Base-by-base conservation (phyloP, 345 rosid genomes). In the Syzygium aqueum region DNA sequence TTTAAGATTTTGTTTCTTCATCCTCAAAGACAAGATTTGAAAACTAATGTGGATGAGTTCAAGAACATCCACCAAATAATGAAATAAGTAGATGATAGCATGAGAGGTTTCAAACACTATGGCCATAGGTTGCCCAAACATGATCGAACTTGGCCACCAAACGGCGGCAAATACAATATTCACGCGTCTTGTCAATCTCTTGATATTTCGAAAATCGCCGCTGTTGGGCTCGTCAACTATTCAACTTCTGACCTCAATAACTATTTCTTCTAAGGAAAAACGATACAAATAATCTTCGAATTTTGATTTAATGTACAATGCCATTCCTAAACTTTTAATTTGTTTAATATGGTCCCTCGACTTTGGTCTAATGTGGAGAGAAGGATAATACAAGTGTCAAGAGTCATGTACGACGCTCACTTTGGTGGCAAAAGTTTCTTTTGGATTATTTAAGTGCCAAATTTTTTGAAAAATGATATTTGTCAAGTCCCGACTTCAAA, bases 271-370 rank as follows among this genome's bases (percentile, higher is more conserved):
- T 1, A 59, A 59, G 33, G 7, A 27, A 59, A 59, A 27, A 27
- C 0, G 0, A 59, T 16, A 59, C 1, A 27, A 25, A 12, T 59
- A 2, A 0, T 27, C 30, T 27, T 27, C 12, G 0, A 59, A 27
- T 7, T 59, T 59, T 11, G 27, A 6, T 27, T 0, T 0, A 12
- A 0, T 27, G 25, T 0, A 0, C 0, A 2, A 27, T 27, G 2
- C 11, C 0, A 11, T 59, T 11, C 0, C 1, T 57, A 2, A 0
- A 57, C 65, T 57, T 57, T 57, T 2, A 11, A 57, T 25, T 57
- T 57, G 11, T 57, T 23, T 6, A 57, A 11, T 25, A 3, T 57
- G 11, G 6, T 57, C 4, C 3, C 3, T 25, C 8, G 23, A 57
- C 2, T 5, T 57, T 23, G 7, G 27, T 57, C 21, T 54, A 22